Evolutionary conservation across 139 green algal species (phyloP).

Genomic region (Chlorella sorokiniana): DNA sequence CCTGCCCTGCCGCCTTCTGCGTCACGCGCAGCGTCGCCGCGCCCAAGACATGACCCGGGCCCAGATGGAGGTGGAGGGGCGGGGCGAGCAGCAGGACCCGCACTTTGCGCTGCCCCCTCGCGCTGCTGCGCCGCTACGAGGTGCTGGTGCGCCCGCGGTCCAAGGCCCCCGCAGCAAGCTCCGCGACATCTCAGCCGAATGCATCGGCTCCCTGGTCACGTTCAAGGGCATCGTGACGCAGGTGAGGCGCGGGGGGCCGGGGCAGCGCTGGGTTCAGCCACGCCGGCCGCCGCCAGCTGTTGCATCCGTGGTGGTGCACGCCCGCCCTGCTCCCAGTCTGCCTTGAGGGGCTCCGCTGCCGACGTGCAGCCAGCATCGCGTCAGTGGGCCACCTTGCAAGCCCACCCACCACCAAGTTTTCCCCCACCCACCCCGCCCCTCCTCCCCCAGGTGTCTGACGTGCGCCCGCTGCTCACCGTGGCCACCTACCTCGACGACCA

Average conservation of each 20-base stretch:
- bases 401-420: background rate
- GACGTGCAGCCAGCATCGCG: background rate
- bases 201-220: conserved; percentile 89
- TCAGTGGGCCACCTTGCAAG: background rate
- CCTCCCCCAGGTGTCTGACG: conserved; percentile 79
- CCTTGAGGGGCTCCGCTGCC: too few relatives aligned
- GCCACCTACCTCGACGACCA: conserved; percentile 94
- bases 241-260: background rate
- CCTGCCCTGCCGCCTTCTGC: background rate
- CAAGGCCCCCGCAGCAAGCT: conserved; percentile 61
- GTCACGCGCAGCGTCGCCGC: background rate
- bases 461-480: conserved; percentile 90
- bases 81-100: conserved; percentile 29
- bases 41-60: conserved; percentile 28
- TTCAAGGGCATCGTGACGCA: conserved; percentile 91
- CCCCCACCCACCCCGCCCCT: background rate
- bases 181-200: conserved; percentile 69
- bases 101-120: conserved; percentile 66
- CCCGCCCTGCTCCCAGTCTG: too few relatives aligned
- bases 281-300: too few relatives aligned
- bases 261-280: background rate
- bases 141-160: conserved; percentile 70
- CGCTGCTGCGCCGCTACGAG: conserved; percentile 88
- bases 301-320: background rate
- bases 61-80: conserved; percentile 39